Conservation (phyloP, 345 rosid species). For the Eucalyptus grandis region DNA sequence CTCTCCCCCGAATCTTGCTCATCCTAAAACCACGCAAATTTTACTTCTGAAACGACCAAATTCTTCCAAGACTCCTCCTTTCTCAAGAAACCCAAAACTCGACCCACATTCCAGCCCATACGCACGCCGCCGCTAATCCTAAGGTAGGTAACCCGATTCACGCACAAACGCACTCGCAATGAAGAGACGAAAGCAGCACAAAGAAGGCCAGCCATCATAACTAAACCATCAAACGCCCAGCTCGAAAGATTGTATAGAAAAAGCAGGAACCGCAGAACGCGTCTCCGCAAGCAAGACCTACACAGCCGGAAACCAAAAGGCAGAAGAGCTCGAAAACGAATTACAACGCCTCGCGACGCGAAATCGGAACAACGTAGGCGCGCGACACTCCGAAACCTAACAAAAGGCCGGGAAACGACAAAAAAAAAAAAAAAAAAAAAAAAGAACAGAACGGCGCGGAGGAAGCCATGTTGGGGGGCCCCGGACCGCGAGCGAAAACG, state of each 20-base stretch:
- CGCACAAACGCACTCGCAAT: neutral
- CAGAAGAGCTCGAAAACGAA: neutral
- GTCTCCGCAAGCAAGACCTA: neutral
- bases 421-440: too few species aligned
- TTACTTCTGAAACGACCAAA: neutral
- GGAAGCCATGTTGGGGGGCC: neutral
- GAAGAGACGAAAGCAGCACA: neutral
- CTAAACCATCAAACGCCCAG: neutral
- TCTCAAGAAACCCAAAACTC: neutral
- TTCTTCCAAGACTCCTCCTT: neutral
- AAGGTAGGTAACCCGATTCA: neutral
- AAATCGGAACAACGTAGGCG: neutral
- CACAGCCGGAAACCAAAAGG: neutral
- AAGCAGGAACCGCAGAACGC: neutral
- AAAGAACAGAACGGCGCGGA: neutral
- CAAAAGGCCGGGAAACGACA: neutral
- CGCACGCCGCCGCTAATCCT: neutral
- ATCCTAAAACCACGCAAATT: neutral
- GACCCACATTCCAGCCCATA: neutral
- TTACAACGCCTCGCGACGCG: neutral
- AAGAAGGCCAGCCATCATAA: neutral
- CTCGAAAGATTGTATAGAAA: too few species aligned
- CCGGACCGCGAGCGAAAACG: neutral
- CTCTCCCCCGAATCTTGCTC: neutral
- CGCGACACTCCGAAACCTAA: neutral